Evolutionary conservation across 2,329 filamentous ascomycete genomes (phyloP), one percentile per base, ranked within the genome.

Genomic region (Aureobasidium sp.): DNA sequence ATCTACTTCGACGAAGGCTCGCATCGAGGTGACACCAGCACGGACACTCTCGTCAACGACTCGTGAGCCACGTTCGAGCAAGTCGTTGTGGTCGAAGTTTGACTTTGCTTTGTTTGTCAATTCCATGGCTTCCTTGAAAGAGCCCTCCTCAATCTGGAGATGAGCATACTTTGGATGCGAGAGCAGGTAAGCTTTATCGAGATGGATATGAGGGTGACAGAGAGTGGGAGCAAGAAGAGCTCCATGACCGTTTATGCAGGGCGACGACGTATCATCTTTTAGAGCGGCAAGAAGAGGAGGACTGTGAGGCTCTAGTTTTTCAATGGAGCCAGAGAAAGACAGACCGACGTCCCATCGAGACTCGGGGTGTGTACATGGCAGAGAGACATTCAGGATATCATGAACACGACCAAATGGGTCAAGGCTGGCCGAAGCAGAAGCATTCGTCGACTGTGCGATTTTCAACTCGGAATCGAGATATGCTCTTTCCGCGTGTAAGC

Each of bases 1-100:
- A 64, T 88, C 85, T 1, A 88, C 74, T 66, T 88, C 85, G 42
- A 87, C 83, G 63, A 88, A 88, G 2, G 82, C 81, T 56, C 85
- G 76, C 73, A 86, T 81, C 17, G 79, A 77, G 0, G 84, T 86
- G 3, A 88, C 85, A 4, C 84, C 84, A 29, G 80, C 75, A 1
- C 69, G 66, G 45, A 83, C 75, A 55, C 82, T 85, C 54, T 85
- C 80, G 34, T 83, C 78, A 14, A 88, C 74, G 11, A 88, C 71
- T 68, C 83, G 79, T 19, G 77, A 72, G 3, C 85, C 85, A 56
- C 85, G 38, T 53, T 78, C 74, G 21, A 83, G 70, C n/a, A 88
- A 73, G 65, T 88, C 84, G 0, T 77, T 68, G 11, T 70, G 66
- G 4, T 77, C 80, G 66, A 87, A 88, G 34, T 76, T 73, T 7